A percentile compares a stretch with the other conserved stretches of the same genome.
phyloP scores from a whole-genome alignment of 1,284 basidiomycete genomes.

The Moesziomyces parantarcticus region DNA sequence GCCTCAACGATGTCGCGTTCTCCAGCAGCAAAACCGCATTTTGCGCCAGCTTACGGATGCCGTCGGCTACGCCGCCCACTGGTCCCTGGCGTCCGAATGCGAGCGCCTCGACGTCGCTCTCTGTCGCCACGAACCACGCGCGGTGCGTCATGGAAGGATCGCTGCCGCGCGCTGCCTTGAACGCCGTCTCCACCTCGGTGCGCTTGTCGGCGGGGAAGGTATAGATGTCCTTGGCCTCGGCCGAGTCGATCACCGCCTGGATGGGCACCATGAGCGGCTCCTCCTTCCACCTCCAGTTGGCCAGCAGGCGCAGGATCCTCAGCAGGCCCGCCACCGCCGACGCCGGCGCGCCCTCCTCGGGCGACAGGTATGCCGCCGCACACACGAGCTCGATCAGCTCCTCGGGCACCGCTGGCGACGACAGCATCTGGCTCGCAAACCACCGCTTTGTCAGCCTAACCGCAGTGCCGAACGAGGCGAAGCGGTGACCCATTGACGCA shows the following conservation, averaged over 20 bases:
- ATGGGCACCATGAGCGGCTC: slow-evolving; percentile 72
- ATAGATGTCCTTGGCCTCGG: slow-evolving; percentile 48
- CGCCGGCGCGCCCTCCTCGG: slow-evolving; percentile 67
- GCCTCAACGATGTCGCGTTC: slow-evolving; percentile 48
- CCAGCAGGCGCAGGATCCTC: slow-evolving; percentile 78
- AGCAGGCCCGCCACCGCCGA: slow-evolving; percentile 79
- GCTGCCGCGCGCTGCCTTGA: slow-evolving; percentile 67
- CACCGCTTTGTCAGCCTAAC: slow-evolving; percentile 91
- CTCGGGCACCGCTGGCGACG: slow-evolving; percentile 76
- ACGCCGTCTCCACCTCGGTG: slow-evolving; percentile 74
- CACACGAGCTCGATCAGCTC: slow-evolving; percentile 88
- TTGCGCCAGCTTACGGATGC: slow-evolving; percentile 51
- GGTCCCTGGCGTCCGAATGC: slow-evolving; percentile 75
- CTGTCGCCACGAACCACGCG: slow-evolving; percentile 85
- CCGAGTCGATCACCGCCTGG: slow-evolving; percentile 59
- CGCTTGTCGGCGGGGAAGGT: slow-evolving; percentile 71
- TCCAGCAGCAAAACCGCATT: slow-evolving; percentile 47
- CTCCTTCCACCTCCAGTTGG: slow-evolving; percentile 79
- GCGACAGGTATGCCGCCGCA: slow-evolving; percentile 73
- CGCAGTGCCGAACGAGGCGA: slow-evolving; percentile 82
- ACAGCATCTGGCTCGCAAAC: slow-evolving; percentile 88
- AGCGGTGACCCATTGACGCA: slow-evolving; percentile 81
- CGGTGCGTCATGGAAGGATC: slow-evolving; percentile 68
- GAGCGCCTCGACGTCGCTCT: slow-evolving; percentile 78
- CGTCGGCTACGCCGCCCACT: slow-evolving; percentile 54